Evolutionary conservation across 208 protist genomes (phyloP), one percentile per base, ranked within the genome.

Genomic region (Leishmania tarentolae): DNA sequence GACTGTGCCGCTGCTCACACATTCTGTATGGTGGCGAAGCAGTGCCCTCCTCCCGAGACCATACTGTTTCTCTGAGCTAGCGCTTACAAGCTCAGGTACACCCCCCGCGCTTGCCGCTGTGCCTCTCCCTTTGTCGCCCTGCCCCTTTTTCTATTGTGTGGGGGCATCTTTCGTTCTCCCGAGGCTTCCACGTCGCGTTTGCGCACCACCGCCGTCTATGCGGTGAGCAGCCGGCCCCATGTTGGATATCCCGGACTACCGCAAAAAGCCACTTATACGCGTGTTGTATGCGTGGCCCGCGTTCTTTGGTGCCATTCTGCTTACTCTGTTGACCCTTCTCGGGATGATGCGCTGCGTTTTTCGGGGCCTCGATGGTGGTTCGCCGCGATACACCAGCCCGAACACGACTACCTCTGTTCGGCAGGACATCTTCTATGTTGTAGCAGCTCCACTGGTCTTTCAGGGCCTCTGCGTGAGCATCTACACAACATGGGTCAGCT

Each of bases 401-500:
- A 77, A 65, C 8, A 66, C 47, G 61, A 78, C 82, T 11, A 79
- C 70, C 28, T 74, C 82, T n/a, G 61, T 85, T 8, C 69, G 76
- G 19, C 76, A 81, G 63, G 82, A 85, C 37, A 63, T 85, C 5
- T 96, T 87, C 68, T 90, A 92, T 37, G 63, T 79, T 4, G 72
- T 85, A 28, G 77, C 77, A 2, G 68, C 71, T 17, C 82, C 82
- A n/a, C 76, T 85, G 44, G 69, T 85, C 28, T 81, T 85, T 35
- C 82, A 85, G 56, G 76, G 82, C 1, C 50, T 93, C 61, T 88
- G 86, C 77, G 70, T 96, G 47, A 85, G 81, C 37, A 79, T 90
- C 28, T 93, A 93, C 78, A 84, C 75, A 2, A 91, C 86, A 42
- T 96, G 91, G 91, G 83, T 96, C 37, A 93, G 92, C 66, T 97